Evolutionary conservation across 108 stramenopile species (phyloP), one percentile per base, ranked within the genome.

Genomic region (Discostella pseudostelligera): DNA sequence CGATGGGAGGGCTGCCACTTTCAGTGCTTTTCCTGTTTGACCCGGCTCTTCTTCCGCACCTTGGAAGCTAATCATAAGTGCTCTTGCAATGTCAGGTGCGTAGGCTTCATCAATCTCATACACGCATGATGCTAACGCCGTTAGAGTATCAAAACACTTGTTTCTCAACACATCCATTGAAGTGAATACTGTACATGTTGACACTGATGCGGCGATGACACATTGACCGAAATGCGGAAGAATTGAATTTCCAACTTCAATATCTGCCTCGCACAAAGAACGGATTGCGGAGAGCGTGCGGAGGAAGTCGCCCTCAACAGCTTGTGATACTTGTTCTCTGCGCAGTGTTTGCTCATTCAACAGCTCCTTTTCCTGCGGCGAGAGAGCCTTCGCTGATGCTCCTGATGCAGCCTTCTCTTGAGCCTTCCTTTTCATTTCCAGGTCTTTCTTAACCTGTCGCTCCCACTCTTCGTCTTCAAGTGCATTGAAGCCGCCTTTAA

Each of bases 381-480:
- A 77, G 28, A 84, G 70, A n/a, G 66, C n/a, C n/a, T 29, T 57
- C 14, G 44, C 35, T 25, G 69, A 37, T 14, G 45, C 36, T 2
- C 37, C 43, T 17, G 54, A 37, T 35, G 56, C 14, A 5, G 40
- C 40, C 32, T 39, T 32, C 25, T 62, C 69, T 10, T 56, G 51
- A 21, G 42, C 56, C 48, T 81, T 76, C 65, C 84, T 84, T 74
- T 89, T 92, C 24, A 59, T 71, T 37, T 75, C 86, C 11, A 95
- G 64, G 55, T 95, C 94, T 53, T 86, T 88, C 65, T 88, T 92
- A 8, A 92, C 76, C 56, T 95, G 85, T 16, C 74, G 56, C 49
- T 95, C 94, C 94, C 94, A 95, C 69, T 90, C 91, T 50, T 95
- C 94, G 8, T 92, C 91, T 49, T 87, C 89, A 24, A 78, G 68